Conservation (phyloP, 225 moss, liverwort and hornwort species). For the Polytrichum formosum region DNA sequence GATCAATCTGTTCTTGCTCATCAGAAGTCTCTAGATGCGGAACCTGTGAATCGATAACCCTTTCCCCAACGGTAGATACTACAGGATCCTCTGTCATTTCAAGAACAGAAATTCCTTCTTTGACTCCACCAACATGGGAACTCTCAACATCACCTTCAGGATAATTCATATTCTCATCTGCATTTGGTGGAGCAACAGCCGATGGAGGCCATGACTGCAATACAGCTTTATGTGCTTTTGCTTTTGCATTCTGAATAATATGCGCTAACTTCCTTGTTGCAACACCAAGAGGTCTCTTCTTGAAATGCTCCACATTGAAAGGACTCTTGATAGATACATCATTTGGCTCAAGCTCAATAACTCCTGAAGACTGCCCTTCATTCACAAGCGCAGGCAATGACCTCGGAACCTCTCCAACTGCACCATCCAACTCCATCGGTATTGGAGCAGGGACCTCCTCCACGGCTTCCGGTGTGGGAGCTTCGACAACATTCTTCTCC, state of each 20-base stretch:
- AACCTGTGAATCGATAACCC: too few relatives aligned
- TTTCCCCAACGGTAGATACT: too few relatives aligned
- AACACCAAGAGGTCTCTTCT: constrained; percentile 7
- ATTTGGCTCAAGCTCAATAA: neutral
- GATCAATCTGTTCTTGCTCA: too few relatives aligned
- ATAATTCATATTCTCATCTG: neutral
- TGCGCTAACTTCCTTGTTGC: neutral
- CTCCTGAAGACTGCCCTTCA: neutral
- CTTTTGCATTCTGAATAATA: neutral
- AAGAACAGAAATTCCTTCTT: neutral
- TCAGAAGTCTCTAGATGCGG: too few relatives aligned
- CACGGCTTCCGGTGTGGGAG: neutral
- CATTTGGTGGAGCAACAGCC: neutral
- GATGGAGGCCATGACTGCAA: constrained; percentile 19
- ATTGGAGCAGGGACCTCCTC: neutral
- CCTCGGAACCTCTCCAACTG: neutral
- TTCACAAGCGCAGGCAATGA: neutral
- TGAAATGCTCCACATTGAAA: constrained; percentile 10
- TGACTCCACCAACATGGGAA: neutral
- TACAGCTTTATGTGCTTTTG: constrained; percentile 12
- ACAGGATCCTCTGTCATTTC: too few relatives aligned
- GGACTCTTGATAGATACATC: neutral
- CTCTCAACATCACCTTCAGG: too few relatives aligned
- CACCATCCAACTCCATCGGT: neutral
- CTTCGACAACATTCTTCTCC: neutral